These are phyloP conservation scores for Alternaria alternata DNA, from an alignment of 2,329 filamentous ascomycete genomes.

Conservation along the genomic window DNA sequence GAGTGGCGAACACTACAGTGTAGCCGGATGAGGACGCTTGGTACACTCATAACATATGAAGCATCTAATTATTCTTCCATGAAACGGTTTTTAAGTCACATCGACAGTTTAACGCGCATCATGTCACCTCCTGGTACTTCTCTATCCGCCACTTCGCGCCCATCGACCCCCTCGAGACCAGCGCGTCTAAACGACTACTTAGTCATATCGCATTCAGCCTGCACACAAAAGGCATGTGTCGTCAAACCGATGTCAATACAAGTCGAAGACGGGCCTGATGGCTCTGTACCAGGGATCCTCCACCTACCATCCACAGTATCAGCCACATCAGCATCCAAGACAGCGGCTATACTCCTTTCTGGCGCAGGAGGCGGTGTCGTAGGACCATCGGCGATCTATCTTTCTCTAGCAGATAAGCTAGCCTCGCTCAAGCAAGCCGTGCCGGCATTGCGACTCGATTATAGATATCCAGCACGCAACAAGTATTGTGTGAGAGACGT, in stretches of 20 bases:
- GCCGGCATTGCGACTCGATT: neutral
- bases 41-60: neutral
- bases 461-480: conserved; percentile 6
- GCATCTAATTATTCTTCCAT: neutral
- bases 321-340: neutral
- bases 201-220: neutral
- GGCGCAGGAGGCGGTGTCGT: conserved; percentile 6
- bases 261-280: conserved; percentile 2
- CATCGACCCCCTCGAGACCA: neutral
- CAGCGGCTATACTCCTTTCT: conserved; percentile 3
- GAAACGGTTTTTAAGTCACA: conserved; percentile 1
- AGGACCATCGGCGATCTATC: conserved; percentile 4
- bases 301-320: conserved; percentile 2
- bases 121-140: conserved; percentile 5
- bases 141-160: neutral
- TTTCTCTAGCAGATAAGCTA: conserved; percentile 3
- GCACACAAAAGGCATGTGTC: neutral
- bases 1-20: neutral
- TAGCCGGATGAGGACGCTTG: neutral
- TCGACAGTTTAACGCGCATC: neutral
- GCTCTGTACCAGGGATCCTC: conserved; percentile 3
- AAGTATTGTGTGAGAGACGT: conserved; percentile 8
- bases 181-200: conserved; percentile 5
- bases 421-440: neutral
- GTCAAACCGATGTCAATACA: conserved; percentile 1